These are phyloP conservation scores for Mortierella sp. DNA, from an alignment of 371 early-diverging fungal genomes.

Conservation along the genomic window DNA sequence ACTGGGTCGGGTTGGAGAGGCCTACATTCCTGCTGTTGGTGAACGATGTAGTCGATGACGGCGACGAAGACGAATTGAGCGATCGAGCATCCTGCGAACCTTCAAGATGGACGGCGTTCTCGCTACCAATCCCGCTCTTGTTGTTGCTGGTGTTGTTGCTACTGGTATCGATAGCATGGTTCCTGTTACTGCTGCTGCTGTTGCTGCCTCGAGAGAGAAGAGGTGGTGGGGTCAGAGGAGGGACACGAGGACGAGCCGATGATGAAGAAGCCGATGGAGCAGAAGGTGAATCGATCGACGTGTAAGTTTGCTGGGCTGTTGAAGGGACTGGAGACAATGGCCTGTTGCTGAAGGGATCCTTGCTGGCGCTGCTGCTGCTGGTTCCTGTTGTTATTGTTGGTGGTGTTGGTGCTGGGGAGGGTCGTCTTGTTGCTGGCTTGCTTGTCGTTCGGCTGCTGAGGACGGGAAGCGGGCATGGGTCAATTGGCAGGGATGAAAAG, in stretches of 20 bases:
- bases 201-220: conserved; percentile 4
- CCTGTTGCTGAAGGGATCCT: conserved; percentile 22
- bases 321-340: conserved; percentile 42
- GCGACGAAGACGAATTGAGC: conserved; percentile 10
- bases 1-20: conserved; percentile 12
- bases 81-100: neutral
- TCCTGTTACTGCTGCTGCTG: conserved; percentile 4
- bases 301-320: conserved; percentile 37
- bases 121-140: neutral
- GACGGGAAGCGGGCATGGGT: conserved; percentile 56
- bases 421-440: conserved; percentile 29
- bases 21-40: conserved; percentile 27
- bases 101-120: neutral
- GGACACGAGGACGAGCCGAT: conserved; percentile 5
- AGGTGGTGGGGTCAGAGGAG: conserved; percentile 6
- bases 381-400: conserved; percentile 8
- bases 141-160: neutral
- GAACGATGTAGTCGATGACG: neutral
- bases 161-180: conserved; percentile 36
- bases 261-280: conserved; percentile 16
- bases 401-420: conserved; percentile 8
- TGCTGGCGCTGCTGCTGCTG: conserved; percentile 13
- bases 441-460: conserved; percentile 29
- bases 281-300: conserved; percentile 19
- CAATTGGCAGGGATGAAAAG: neutral